These are phyloP conservation scores for Stephania cephalantha DNA, from an alignment of 164 flowering plant species.

Conservation along the genomic window DNA sequence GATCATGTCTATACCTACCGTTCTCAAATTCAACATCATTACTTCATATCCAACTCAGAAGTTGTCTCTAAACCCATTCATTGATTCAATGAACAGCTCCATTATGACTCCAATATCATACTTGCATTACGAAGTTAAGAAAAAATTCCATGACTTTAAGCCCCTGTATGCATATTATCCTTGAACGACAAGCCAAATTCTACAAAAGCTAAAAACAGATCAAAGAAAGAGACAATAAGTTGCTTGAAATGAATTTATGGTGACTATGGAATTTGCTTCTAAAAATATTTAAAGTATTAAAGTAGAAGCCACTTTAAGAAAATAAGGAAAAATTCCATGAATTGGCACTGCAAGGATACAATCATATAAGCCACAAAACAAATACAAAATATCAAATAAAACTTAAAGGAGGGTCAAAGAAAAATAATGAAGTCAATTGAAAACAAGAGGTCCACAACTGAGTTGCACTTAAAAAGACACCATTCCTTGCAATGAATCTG, in stretches of 20 bases:
- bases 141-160: no score
- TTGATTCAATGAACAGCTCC: neutral
- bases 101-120: no score
- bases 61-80: neutral
- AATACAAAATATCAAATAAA: neutral
- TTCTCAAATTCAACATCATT: neutral
- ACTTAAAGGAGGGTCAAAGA: neutral
- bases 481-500: constrained; percentile 51
- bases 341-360: neutral
- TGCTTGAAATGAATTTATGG: neutral
- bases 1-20: neutral
- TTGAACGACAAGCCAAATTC: no score
- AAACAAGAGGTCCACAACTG: no score
- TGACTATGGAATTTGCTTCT: neutral
- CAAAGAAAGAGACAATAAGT: no score
- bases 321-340: neutral
- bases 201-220: no score
- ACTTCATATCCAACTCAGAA: neutral
- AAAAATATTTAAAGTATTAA: neutral
- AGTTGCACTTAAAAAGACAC: neutral
- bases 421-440: neutral
- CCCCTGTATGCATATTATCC: no score
- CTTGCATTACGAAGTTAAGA: neutral
- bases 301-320: no score
- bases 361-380: neutral